These are phyloP conservation scores for Phaffomyces antillensis DNA, from an alignment of 805 yeast species.

Conservation along the genomic window DNA sequence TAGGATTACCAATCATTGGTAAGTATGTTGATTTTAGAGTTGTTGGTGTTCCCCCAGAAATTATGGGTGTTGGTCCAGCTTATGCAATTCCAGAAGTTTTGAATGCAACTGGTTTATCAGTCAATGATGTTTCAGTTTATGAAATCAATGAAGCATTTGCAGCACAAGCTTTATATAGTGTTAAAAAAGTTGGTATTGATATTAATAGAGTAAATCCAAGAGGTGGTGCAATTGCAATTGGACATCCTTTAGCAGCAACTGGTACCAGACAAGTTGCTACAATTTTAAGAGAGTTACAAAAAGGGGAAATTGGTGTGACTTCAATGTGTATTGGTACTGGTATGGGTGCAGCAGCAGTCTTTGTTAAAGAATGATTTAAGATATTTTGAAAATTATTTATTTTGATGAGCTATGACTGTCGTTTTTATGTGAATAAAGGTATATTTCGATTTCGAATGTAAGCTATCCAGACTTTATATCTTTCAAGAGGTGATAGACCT, in stretches of 20 bases:
- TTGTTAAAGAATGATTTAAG: slow-evolving; percentile 58
- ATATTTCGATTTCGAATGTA: neutral
- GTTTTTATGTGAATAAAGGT: neutral
- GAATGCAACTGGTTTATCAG: slow-evolving; percentile 48
- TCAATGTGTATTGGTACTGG: slow-evolving; percentile 99
- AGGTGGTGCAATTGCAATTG: slow-evolving; percentile 96
- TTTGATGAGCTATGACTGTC: neutral
- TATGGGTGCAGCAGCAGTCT: slow-evolving; percentile 93
- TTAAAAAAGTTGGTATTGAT: slow-evolving; percentile 61
- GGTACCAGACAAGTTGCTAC: slow-evolving; percentile 95
- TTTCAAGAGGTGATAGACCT: too few species aligned
- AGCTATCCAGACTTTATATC: too few species aligned
- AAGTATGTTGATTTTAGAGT: slow-evolving; percentile 72
- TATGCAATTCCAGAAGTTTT: slow-evolving; percentile 85
- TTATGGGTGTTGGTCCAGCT: slow-evolving; percentile 98
- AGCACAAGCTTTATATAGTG: slow-evolving; percentile 81
- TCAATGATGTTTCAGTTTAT: slow-evolving; percentile 63
- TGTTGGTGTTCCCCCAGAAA: slow-evolving; percentile 94
- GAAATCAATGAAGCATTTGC: slow-evolving; percentile 98
- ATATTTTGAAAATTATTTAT: neutral
- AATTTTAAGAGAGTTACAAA: slow-evolving; percentile 66
- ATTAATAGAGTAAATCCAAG: slow-evolving; percentile 70
- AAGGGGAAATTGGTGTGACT: slow-evolving; percentile 82
- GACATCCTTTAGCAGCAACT: slow-evolving; percentile 89
- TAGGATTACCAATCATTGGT: slow-evolving; percentile 67